Evolutionary conservation across 345 rosid species (phyloP).

Genomic region (Psidium guajava): DNA sequence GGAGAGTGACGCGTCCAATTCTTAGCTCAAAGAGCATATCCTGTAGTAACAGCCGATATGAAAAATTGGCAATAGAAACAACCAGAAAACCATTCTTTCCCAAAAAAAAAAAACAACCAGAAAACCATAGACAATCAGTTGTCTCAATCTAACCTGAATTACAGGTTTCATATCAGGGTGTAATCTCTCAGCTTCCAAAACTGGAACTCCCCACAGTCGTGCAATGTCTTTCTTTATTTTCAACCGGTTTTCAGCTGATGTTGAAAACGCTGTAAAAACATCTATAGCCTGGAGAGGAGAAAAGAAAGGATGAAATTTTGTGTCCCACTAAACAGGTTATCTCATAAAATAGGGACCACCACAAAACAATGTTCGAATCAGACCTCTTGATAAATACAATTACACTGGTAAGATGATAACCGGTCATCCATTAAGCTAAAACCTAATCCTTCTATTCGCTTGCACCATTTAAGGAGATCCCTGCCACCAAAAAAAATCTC

Average conservation of each 20-base stretch:
- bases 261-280: conserved; percentile 55
- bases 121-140: background rate
- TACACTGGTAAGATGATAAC: conserved; percentile 38
- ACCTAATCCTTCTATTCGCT: conserved; percentile 43
- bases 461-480: conserved; percentile 96
- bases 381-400: conserved; percentile 69
- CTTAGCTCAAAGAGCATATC: conserved; percentile 31
- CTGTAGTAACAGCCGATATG: conserved; percentile 30
- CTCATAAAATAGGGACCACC: background rate
- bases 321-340: background rate
- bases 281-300: conserved; percentile 50
- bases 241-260: conserved; percentile 38
- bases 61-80: conserved; percentile 13
- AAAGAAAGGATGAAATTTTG: conserved; percentile 4
- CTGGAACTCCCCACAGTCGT: conserved; percentile 47
- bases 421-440: conserved; percentile 4
- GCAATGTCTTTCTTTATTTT: conserved; percentile 46
- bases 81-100: conserved; percentile 1
- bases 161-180: conserved; percentile 50
- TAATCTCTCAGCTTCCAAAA: conserved; percentile 22
- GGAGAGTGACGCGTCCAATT: conserved; percentile 70
- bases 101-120: conserved; percentile 4
- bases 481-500: conserved; percentile 29
- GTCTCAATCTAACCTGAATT: conserved; percentile 52
- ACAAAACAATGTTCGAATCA: background rate